Conservation (phyloP, 371 early-diverging fungal species). For the Mortierella sp. region DNA sequence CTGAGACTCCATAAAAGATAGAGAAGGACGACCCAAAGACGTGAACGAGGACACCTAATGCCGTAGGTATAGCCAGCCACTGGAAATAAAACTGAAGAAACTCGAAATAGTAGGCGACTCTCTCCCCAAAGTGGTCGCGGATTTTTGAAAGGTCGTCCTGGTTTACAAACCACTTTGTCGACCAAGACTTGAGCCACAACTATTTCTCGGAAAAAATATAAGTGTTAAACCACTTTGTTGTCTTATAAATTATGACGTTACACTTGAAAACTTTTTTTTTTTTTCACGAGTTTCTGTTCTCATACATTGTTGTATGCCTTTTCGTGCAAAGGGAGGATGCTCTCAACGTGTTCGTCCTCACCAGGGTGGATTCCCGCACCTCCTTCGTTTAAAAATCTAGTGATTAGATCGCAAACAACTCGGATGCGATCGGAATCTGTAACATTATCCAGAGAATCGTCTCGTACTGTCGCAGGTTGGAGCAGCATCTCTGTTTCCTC, state of each 20-base stretch:
- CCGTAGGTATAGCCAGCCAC: slow-evolving; percentile 78
- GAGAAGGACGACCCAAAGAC: slow-evolving; percentile 68
- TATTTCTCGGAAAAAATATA: slow-evolving; percentile 29
- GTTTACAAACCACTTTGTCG: slow-evolving; percentile 80
- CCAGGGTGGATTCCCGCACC: slow-evolving; percentile 77
- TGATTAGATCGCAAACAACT: slow-evolving; percentile 80
- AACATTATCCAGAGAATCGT: slow-evolving; percentile 50
- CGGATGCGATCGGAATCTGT: slow-evolving; percentile 83
- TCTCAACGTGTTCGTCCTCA: slow-evolving; percentile 71
- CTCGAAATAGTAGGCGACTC: slow-evolving; percentile 89
- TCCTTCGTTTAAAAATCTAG: slow-evolving; percentile 72
- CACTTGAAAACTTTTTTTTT: neutral
- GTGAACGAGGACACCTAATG: slow-evolving; percentile 73
- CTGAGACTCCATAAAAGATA: slow-evolving; percentile 71
- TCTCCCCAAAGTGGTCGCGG: slow-evolving; percentile 89
- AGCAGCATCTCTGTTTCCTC: slow-evolving; percentile 46
- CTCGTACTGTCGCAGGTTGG: slow-evolving; percentile 34
- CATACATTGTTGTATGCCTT: slow-evolving; percentile 77
- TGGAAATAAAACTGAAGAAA: slow-evolving; percentile 88
- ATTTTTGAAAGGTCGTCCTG: slow-evolving; percentile 75
- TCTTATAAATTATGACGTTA: neutral
- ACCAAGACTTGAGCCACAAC: slow-evolving; percentile 85
- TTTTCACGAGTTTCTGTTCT: neutral
- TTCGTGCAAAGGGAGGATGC: slow-evolving; percentile 85
- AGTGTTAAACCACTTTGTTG: neutral